Evolutionary conservation across 495 filamentous ascomycete genomes (phyloP), one percentile per base, ranked within the genome.

Genomic region (Podospora pseudocomata): DNA sequence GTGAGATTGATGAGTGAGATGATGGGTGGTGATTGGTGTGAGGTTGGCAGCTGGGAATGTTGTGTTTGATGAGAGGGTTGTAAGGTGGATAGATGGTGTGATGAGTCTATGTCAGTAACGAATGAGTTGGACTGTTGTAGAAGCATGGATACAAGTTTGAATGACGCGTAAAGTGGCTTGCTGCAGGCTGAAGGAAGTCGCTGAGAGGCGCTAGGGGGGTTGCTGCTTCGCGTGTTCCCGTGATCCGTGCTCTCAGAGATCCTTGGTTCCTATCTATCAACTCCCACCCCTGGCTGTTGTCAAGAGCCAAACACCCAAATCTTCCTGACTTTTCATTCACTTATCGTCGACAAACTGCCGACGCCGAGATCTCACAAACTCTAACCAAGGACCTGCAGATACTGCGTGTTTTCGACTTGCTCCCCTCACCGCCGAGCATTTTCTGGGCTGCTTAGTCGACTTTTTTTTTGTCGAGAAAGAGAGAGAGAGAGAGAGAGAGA

Each of bases 151-250:
- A 53, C 63, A 3, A 63, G 15, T 49, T 39, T 39, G 28, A 18
- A 34, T 63, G 61, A 39, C 15, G 39, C 28, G 23, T 26, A 5
- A 49, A 44, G 7, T 64, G 30, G 7, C 19, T 64, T 13, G 23
- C 18, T 28, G 18, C 20, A 27, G 34, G 18, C 6, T 20, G 18
- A 63, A 23, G 23, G 23, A 59, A 59, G 56, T 23, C 56, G 19
- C 19, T 20, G 32, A 30, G 27, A n/a, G 16, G 59, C 59, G 59
- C 59, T 61, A 61, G 30, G 20, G 49, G 19, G 66, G 3, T 6
- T 6, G n/a, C 18, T 56, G 15, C 19, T 15, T 69, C 72, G 65
- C 74, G 74, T 73, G 72, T 65, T 76, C 72, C 68, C 68, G 72
- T 76, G 74, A 76, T 70, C 64, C 44, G 70, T 69, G 67, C 71